A percentile compares a stretch with the other conserved stretches of the same genome.
These are phyloP conservation scores for Backusella tuberculispora DNA, from an alignment of 192 early-diverging fungal species.

Conservation along the genomic window DNA sequence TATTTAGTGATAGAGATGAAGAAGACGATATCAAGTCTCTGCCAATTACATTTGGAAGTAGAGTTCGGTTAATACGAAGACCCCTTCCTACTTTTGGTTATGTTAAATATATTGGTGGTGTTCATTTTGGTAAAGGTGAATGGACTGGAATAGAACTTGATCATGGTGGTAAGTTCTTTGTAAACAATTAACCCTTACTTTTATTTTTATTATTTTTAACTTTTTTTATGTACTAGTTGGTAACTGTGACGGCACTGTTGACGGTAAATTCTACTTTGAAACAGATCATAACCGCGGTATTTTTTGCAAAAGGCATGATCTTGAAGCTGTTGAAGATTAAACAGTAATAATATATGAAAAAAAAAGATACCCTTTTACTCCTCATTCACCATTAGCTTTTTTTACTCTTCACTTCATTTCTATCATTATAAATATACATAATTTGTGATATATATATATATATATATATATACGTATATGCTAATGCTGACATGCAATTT, in stretches of 20 bases:
- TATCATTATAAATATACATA: constrained; percentile 6
- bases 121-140: constrained; percentile 18
- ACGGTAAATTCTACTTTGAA: constrained; percentile 38
- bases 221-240: constrained; percentile 28
- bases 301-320: constrained; percentile 32
- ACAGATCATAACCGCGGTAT: constrained; percentile 41
- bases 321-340: constrained; percentile 9
- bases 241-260: constrained; percentile 34
- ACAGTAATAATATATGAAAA: neutral
- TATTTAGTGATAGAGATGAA: constrained; percentile 24
- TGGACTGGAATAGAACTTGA: constrained; percentile 42
- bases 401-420: neutral
- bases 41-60: constrained; percentile 20
- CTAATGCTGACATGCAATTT: neutral
- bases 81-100: constrained; percentile 36
- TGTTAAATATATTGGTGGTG: constrained; percentile 38
- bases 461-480: neutral
- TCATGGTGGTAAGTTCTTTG: constrained; percentile 32
- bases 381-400: neutral
- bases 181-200: too few species aligned
- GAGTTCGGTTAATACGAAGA: constrained; percentile 27
- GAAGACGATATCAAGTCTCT: constrained; percentile 24
- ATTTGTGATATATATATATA: too few species aligned
- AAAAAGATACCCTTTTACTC: neutral
- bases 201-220: neutral